Base-by-base conservation (phyloP, 768 basidiomycete genomes). In the Cystobasidium onofrii region DNA sequence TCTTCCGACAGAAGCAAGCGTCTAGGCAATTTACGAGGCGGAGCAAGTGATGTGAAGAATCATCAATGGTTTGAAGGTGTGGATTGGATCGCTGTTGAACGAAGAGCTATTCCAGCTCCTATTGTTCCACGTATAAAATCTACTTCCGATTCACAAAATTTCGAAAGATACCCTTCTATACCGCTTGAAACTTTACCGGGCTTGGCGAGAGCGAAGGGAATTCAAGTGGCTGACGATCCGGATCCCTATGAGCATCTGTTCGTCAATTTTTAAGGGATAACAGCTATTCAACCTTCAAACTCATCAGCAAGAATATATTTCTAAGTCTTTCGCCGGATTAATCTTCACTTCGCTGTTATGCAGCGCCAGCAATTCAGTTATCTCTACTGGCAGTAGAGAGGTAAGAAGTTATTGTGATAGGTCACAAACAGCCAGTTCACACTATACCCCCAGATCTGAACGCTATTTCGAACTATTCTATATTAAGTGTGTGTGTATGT, bases 1-100 rank as follows among this genome's bases (percentile, higher is more conserved):
- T 90, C 92, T 74, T 90, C 91, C 12, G 95, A 99, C 82, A 87
- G 93, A 76, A 89, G 87, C 72, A 90, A 94, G 80, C 87, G 96
- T 50, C 83, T 97, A 29, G 95, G 95, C 7, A 97, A 98, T 80
- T 87, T 97, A 83, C 89, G 88, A 52, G 91, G 92, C 43, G 95
- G 93, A 3, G 88, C 77, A 4, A 4, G 29, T 62, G 95, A 96
- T 81, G 87, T 98, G 44, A 85, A 94, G 76, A 87, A 88, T 66
- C 94, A 98, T 81, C 86, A 90, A 0, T 98, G 94, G 94, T 97
- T 97, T 61, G 76, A 79, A 39, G 78, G 78, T 18, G 77, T 79
- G 17, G 91, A 94, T 79, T 95, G 92, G 92, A 88, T 86, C 74
- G 89, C 90, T 1, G 82, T 95, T 50, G 90, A 91, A 80, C 86